These are phyloP conservation scores for Eleusine coracana DNA, from an alignment of 176 grass and related monocot species.

Conservation along the genomic window DNA sequence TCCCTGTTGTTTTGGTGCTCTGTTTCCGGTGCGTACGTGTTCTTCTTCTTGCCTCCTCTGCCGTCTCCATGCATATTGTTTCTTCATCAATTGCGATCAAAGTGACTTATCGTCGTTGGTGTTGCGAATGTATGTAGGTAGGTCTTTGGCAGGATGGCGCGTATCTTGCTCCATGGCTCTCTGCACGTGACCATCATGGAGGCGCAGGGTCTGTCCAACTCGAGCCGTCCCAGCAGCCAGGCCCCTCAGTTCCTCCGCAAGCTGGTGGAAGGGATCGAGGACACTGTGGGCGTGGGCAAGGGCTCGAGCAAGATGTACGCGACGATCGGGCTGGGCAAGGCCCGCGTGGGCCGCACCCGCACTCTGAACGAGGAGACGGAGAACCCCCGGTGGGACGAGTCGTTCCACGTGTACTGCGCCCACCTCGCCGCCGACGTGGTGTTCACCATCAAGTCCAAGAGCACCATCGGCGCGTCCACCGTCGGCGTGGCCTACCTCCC, in stretches of 20 bases:
- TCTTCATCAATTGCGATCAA: neutral
- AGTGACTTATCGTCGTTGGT: no score
- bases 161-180: constrained; percentile 52
- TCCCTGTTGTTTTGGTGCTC: constrained; percentile 2
- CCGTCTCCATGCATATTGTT: neutral
- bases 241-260: constrained; percentile 55
- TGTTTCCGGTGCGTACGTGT: neutral
- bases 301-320: constrained; percentile 53
- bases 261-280: constrained; percentile 62
- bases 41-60: neutral
- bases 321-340: constrained; percentile 55
- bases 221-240: constrained; percentile 30
- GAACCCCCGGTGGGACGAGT: constrained; percentile 58
- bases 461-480: constrained; percentile 46
- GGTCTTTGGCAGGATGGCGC: constrained; percentile 20
- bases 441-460: constrained; percentile 58
- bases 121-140: neutral
- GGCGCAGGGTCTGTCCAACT: constrained; percentile 37
- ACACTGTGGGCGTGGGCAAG: constrained; percentile 67
- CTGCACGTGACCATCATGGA: constrained; percentile 48
- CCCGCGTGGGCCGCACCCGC: constrained; percentile 64
- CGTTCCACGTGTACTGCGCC: constrained; percentile 79
- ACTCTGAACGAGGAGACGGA: constrained; percentile 43
- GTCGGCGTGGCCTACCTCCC: constrained; percentile 56
- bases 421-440: constrained; percentile 66